These are phyloP conservation scores for Nakazawaea ishiwadae DNA, from an alignment of 805 yeast species.

Conservation along the genomic window DNA sequence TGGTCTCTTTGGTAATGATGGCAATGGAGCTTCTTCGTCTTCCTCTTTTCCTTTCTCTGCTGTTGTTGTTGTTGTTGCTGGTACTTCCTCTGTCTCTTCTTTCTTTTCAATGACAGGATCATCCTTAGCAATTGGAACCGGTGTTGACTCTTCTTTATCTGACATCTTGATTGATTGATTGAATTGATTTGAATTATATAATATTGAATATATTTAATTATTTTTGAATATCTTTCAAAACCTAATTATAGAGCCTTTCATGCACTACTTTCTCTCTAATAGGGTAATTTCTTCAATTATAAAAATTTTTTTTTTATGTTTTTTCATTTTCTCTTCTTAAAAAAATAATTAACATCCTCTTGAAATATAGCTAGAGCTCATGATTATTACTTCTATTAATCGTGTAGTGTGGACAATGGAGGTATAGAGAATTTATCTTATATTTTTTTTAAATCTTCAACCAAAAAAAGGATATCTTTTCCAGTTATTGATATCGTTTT, in stretches of 20 bases:
- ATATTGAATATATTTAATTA: too few species aligned
- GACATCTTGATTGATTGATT: not conserved
- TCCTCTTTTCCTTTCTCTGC: not conserved
- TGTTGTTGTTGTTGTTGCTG: not conserved
- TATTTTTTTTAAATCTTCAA: not conserved
- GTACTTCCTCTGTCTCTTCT: not conserved
- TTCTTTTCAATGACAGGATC: not conserved
- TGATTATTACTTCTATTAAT: not conserved
- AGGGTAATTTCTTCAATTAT: too few species aligned
- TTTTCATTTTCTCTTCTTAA: not conserved
- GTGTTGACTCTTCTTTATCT: not conserved
- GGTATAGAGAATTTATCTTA: not conserved
- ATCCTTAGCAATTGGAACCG: not conserved
- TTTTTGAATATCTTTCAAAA: too few species aligned
- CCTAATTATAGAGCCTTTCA: too few species aligned
- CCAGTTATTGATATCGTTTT: too few species aligned
- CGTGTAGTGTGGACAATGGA: conserved; percentile 8
- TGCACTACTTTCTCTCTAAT: too few species aligned
- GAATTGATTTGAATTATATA: too few species aligned
- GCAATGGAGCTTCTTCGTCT: conserved; percentile 24
- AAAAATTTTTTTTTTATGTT: not conserved
- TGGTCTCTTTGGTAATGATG: conserved; percentile 57
- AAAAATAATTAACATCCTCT: conserved; percentile 1
- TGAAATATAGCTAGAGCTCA: conserved; percentile 8
- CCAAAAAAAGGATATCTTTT: not conserved